Conservation (phyloP, 2,329 filamentous ascomycete species). For the Exophiala aquamarina region DNA sequence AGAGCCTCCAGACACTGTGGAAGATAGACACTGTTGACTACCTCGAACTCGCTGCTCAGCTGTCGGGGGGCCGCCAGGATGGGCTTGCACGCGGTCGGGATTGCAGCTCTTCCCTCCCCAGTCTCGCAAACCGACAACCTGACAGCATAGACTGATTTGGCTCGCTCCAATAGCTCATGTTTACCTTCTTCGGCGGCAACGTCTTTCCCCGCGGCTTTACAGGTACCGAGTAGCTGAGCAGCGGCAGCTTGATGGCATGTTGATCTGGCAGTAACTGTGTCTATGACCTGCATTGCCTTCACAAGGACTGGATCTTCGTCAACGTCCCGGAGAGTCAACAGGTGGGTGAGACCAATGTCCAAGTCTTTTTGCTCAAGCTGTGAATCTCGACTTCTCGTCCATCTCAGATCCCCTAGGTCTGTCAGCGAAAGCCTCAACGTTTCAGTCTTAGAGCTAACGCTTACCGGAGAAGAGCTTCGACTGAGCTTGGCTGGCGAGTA, state of each 20-base stretch:
- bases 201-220: conserved; percentile 17
- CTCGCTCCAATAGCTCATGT: conserved; percentile 40
- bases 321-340: conserved; percentile 15
- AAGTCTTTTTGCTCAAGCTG: conserved; percentile 8
- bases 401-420: conserved; percentile 18
- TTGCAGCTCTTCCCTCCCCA: conserved; percentile 48
- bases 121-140: conserved; percentile 65
- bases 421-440: conserved; percentile 4
- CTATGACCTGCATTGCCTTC: conserved; percentile 21
- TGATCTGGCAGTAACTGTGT: conserved; percentile 18
- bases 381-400: conserved; percentile 10
- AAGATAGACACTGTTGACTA: conserved; percentile 33
- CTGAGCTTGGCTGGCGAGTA: no score
- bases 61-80: conserved; percentile 38
- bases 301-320: conserved; percentile 18
- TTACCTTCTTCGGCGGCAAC: conserved; percentile 25
- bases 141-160: conserved; percentile 60
- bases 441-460: no score
- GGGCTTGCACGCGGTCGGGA: conserved; percentile 53
- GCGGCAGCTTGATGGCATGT: conserved; percentile 23
- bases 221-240: conserved; percentile 19
- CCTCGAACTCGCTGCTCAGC: conserved; percentile 22
- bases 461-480: no score
- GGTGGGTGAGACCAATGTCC: conserved; percentile 18
- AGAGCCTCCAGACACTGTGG: conserved; percentile 55